A percentile compares a stretch with the other conserved stretches of the same genome.
phyloP scores from a whole-genome alignment of 345 rosid genomes.

The Hibiscus mutabilis region DNA sequence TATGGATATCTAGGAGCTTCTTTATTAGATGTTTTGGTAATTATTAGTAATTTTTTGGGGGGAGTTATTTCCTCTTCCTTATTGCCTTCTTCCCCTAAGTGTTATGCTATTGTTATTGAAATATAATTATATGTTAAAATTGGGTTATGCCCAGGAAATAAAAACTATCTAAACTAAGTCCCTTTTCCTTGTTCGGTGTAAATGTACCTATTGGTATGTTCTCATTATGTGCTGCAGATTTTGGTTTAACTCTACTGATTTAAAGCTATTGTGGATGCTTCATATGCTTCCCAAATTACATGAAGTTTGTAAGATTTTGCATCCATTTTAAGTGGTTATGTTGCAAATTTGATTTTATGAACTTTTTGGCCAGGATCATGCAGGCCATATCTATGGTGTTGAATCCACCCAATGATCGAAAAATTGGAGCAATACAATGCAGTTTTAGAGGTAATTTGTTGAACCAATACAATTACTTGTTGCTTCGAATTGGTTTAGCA shows the following conservation, averaged over 20 bases:
- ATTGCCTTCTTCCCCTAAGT: background rate
- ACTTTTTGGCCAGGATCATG: slow-evolving; percentile 65
- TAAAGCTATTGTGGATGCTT: background rate
- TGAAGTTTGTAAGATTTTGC: background rate
- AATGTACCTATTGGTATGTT: background rate
- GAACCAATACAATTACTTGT: background rate
- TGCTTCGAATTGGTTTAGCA: background rate
- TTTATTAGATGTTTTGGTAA: background rate
- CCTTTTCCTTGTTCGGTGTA: background rate
- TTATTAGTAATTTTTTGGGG: background rate
- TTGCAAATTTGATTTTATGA: slow-evolving; percentile 5
- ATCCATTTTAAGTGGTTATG: background rate
- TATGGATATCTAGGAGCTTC: background rate
- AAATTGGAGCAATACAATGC: slow-evolving; percentile 81
- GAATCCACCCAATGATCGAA: slow-evolving; percentile 77
- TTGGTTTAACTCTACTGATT: background rate
- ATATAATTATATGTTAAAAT: background rate
- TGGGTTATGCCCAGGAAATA: background rate
- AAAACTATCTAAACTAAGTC: background rate
- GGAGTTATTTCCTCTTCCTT: slow-evolving; percentile 1
- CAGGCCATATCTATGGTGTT: slow-evolving; percentile 89
- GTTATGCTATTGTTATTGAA: background rate
- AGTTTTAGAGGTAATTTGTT: slow-evolving; percentile 61
- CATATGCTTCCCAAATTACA: background rate
- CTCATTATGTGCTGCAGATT: background rate